phyloP scores from a whole-genome alignment of 2,329 filamentous ascomycete species.

The Berkeleyomyces basicola region DNA sequence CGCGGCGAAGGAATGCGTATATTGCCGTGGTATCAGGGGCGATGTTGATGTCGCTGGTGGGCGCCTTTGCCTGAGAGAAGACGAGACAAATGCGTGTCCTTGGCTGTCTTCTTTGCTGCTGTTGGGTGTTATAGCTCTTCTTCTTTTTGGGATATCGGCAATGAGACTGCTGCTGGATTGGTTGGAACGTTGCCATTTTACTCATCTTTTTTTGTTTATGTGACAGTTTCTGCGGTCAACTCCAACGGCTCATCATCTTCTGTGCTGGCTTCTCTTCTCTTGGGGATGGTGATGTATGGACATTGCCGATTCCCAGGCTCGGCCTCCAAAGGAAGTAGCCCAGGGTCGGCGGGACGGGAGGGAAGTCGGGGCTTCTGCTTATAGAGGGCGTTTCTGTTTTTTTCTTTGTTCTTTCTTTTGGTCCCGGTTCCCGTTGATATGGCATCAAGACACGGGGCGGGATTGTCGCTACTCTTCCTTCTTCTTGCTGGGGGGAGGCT shows the following conservation, averaged over 20 bases:
- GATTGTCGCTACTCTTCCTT: neutral
- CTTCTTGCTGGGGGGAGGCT: neutral
- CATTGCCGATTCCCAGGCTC: too few species aligned
- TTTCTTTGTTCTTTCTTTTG: neutral
- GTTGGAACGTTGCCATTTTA: neutral
- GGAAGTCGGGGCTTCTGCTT: too few species aligned
- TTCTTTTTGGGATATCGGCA: neutral
- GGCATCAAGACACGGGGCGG: neutral
- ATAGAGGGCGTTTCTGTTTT: neutral
- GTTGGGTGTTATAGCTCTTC: neutral
- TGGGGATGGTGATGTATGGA: neutral
- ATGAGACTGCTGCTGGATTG: neutral
- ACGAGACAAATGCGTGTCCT: neutral
- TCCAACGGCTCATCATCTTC: too few species aligned
- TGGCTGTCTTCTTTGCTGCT: neutral
- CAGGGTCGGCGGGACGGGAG: too few species aligned
- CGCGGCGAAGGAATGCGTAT: conserved; percentile 44
- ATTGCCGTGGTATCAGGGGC: conserved; percentile 47
- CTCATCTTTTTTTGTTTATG: neutral
- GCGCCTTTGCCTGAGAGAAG: conserved; percentile 45
- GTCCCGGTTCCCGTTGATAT: neutral
- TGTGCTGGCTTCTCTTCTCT: neutral
- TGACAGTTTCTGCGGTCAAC: neutral
- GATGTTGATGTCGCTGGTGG: conserved; percentile 52
- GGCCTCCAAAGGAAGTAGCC: too few species aligned